Base-by-base conservation (phyloP, 495 filamentous ascomycete genomes). In the Lichenothelia convexa region DNA sequence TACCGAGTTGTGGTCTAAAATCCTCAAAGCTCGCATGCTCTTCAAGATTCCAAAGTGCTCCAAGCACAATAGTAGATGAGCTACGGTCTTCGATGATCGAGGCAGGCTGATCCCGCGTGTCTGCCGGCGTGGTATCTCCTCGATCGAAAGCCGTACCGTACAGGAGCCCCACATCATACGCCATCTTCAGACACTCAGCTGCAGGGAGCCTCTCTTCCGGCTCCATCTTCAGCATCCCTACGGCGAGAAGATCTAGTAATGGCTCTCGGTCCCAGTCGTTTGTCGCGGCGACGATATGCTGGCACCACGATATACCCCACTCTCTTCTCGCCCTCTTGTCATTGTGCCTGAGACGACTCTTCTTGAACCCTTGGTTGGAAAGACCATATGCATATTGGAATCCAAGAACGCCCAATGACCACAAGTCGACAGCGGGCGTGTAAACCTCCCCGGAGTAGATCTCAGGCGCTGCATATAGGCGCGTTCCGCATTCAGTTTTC, bases 361-460 rank as follows among this genome's bases (percentile, higher is more conserved):
- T 7, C 16, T 13, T 6, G 17, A 9, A 23, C n/a, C 12, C 29
- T 41, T n/a, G 18, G 15, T 23, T 7, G 13, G 32, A 16, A 29
- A 41, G 39, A 30, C 21, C 32, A 21, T 45, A 41, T 35, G 1
- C 24, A 21, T 31, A 45, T 20, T 45, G 0, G 24, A 45, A 41
- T 5, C 41, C 24, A 24, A 45, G 15, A 12, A 41, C 39, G 30
- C 22, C 23, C 15, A 45, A 15, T 36, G 11, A 41, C 21, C 32
- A 41, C 26, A 45, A 26, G 16, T 45, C 26, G 21, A 45, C 21
- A 2, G 15, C 30, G 18, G 32, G n/a, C 12, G 23, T 45, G 17
- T 45, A 45, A 5, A 8, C 6, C 4, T 6, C n/a, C 12, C 33
- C 7, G 13, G 4, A 7, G 13, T 21, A 35, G 33, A 35, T 20